phyloP scores from a whole-genome alignment of 2,329 filamentous ascomycete genomes.

The Diplodia seriata region DNA sequence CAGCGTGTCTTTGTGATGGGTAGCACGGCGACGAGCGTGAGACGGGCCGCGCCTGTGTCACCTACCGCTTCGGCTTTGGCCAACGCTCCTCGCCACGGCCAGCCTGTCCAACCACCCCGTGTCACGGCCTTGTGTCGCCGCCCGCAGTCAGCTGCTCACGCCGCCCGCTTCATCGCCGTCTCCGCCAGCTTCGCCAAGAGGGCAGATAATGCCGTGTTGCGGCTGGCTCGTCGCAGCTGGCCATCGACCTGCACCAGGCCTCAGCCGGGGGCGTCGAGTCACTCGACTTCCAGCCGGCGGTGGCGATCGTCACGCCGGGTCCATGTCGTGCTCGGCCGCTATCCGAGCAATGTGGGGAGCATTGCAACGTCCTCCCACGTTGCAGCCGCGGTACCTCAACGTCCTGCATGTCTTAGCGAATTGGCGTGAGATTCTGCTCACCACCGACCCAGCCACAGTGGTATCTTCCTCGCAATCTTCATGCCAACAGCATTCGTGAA shows the following conservation, averaged over 20 bases:
- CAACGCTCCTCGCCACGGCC: not conserved
- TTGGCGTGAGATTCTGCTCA: not conserved
- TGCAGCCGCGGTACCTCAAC: conserved; percentile 13
- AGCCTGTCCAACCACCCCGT: not conserved
- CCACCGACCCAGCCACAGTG: conserved; percentile 15
- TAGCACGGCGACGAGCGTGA: conserved; percentile 19
- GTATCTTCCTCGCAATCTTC: conserved; percentile 14
- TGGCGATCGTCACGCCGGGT: conserved; percentile 24
- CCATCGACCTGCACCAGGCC: not conserved
- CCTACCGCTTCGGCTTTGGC: not conserved
- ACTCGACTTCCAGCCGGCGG: not conserved
- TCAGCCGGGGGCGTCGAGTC: too few species aligned
- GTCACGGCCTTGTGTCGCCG: not conserved
- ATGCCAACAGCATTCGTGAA: not conserved
- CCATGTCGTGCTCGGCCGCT: conserved; percentile 3
- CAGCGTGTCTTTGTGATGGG: conserved; percentile 15
- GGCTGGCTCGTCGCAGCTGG: too few species aligned
- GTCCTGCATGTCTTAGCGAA: conserved; percentile 25
- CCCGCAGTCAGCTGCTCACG: conserved; percentile 4
- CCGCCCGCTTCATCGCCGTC: not conserved
- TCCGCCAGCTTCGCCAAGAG: not conserved
- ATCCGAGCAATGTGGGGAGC: conserved; percentile 6
- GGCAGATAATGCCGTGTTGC: too few species aligned
- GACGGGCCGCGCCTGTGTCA: conserved; percentile 16
- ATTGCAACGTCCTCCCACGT: conserved; percentile 6